phyloP scores from a whole-genome alignment of 1,284 basidiomycete species.

The Trichosporon coremiiforme region DNA sequence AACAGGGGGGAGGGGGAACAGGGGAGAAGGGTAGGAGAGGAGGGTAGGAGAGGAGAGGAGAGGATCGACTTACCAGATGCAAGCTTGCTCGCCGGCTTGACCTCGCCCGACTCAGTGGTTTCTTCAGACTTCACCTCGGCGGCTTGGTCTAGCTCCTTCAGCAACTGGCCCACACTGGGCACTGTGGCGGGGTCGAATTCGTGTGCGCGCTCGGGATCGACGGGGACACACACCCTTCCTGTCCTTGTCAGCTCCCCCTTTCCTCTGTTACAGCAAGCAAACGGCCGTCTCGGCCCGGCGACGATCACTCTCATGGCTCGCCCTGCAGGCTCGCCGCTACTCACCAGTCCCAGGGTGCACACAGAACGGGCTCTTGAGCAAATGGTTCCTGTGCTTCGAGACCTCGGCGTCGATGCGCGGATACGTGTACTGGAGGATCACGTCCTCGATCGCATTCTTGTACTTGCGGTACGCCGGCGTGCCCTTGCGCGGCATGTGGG shows the following conservation, averaged over 20 bases:
- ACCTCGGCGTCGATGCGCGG: slow-evolving; percentile 96
- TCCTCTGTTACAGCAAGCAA: no score
- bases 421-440: slow-evolving; percentile 93
- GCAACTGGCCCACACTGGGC: slow-evolving; percentile 80
- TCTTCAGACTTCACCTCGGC: slow-evolving; percentile 23
- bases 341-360: slow-evolving; percentile 85
- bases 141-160: slow-evolving; percentile 67
- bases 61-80: background rate
- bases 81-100: background rate
- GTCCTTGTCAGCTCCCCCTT: slow-evolving; percentile 17
- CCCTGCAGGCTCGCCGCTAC: slow-evolving; percentile 24
- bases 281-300: no score
- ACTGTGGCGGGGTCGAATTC: slow-evolving; percentile 82
- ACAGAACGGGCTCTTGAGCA: slow-evolving; percentile 97
- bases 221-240: slow-evolving; percentile 91
- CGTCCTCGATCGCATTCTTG: slow-evolving; percentile 70
- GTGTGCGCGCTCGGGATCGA: slow-evolving; percentile 76
- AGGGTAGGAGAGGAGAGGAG: no score
- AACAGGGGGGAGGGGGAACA: background rate
- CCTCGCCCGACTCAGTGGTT: background rate
- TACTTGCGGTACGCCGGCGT: slow-evolving; percentile 39
- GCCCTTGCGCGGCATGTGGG: slow-evolving; percentile 15
- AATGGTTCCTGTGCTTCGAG: slow-evolving; percentile 94
- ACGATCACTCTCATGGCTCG: no score
- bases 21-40: no score